phyloP scores from a whole-genome alignment of 345 rosid genomes.

The Ailanthus altissimus region DNA sequence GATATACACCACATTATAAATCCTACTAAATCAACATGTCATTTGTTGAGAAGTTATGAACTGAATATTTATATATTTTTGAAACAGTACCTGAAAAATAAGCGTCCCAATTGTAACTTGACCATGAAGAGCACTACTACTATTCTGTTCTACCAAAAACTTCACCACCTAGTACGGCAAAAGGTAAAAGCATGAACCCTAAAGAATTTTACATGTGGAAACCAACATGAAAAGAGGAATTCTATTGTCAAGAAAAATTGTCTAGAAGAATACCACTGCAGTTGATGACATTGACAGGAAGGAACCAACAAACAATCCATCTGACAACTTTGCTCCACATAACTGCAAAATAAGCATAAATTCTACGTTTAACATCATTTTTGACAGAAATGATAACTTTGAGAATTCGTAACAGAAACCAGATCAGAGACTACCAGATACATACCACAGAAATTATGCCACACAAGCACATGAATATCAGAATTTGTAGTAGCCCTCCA shows the following conservation, averaged over 20 bases:
- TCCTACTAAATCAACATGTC: slow-evolving; percentile 12
- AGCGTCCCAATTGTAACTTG: slow-evolving; percentile 97
- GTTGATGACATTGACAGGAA: slow-evolving; percentile 98
- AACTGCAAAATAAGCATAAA: slow-evolving; percentile 52
- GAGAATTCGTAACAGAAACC: neutral
- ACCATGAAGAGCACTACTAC: slow-evolving; percentile 80
- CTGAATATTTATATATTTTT: slow-evolving; percentile 8
- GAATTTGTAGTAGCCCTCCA: slow-evolving; percentile 91
- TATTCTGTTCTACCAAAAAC: slow-evolving; percentile 78
- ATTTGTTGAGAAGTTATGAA: slow-evolving; percentile 9
- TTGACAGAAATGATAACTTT: slow-evolving; percentile 13
- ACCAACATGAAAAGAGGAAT: slow-evolving; percentile 9
- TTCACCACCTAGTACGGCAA: slow-evolving; percentile 72
- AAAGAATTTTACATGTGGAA: slow-evolving; percentile 14
- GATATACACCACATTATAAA: slow-evolving; percentile 18
- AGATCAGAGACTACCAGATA: slow-evolving; percentile 15
- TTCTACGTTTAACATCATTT: slow-evolving; percentile 24
- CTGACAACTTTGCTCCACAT: slow-evolving; percentile 95
- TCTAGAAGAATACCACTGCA: slow-evolving; percentile 71
- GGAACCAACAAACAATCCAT: slow-evolving; percentile 92
- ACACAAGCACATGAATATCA: slow-evolving; percentile 73
- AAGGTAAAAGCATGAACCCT: slow-evolving; percentile 27
- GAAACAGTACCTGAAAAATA: slow-evolving; percentile 81
- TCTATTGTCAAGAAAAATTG: slow-evolving; percentile 8
- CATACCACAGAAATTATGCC: slow-evolving; percentile 77